These are phyloP conservation scores for Pyrus hybrid DNA, from an alignment of 331 rosid genomes.

Conservation along the genomic window DNA sequence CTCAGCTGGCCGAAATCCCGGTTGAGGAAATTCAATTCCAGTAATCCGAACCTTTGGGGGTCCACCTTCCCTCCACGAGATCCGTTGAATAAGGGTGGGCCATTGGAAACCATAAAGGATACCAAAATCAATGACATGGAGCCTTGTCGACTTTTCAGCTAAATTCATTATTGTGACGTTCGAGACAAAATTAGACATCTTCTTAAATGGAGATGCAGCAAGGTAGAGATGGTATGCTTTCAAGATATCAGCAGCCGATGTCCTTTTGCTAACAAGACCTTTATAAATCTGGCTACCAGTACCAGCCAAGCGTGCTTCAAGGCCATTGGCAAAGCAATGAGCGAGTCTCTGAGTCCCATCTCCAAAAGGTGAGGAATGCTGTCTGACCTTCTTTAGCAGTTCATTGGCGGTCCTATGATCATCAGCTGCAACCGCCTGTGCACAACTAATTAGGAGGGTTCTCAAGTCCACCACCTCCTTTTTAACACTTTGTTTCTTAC, in stretches of 20 bases:
- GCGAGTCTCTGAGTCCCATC: conserved; percentile 83
- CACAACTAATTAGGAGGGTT: conserved; percentile 57
- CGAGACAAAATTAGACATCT: conserved; percentile 44
- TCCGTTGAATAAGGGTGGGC: conserved; percentile 66
- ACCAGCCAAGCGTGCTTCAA: conserved; percentile 86
- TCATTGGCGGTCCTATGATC: conserved; percentile 48
- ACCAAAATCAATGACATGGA: conserved; percentile 76
- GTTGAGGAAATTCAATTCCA: conserved; percentile 77
- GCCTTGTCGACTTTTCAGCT: conserved; percentile 24
- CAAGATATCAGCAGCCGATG: conserved; percentile 51
- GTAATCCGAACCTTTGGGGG: conserved; percentile 72
- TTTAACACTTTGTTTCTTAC: conserved; percentile 47
- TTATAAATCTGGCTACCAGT: conserved; percentile 82
- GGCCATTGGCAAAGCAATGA: conserved; percentile 69
- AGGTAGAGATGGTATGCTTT: conserved; percentile 64
- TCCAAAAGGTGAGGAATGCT: conserved; percentile 53
- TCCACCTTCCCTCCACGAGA: conserved; percentile 39
- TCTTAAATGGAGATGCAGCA: conserved; percentile 75
- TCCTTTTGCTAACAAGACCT: conserved; percentile 53
- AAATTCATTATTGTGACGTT: conserved; percentile 38
- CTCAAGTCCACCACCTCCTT: conserved; percentile 72
- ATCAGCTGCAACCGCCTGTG: conserved; percentile 85
- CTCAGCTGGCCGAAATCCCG: conserved; percentile 88
- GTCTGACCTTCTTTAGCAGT: conserved; percentile 56
- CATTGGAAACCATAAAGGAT: conserved; percentile 84